Evolutionary conservation across 345 rosid species (phyloP).

Genomic region (Rhodomyrtus tomentosa): DNA sequence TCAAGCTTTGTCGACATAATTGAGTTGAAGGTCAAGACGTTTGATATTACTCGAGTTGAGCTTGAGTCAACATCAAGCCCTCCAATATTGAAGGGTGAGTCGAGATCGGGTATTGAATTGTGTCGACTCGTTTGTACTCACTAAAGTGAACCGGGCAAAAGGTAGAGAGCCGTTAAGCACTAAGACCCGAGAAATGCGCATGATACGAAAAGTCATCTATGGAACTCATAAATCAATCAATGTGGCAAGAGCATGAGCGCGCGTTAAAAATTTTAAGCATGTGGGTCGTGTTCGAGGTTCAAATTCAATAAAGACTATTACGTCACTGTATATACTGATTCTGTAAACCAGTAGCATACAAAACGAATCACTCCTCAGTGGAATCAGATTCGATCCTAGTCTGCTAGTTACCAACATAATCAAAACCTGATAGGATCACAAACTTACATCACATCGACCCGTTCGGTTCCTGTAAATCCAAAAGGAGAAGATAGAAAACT

Average conservation of each 20-base stretch:
- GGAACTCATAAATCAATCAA: neutral
- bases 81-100: neutral
- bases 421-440: neutral
- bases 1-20: neutral
- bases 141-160: neutral
- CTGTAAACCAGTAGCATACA: neutral
- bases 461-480: neutral
- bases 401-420: neutral
- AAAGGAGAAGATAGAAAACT: neutral
- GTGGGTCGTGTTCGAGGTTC: neutral
- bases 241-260: neutral
- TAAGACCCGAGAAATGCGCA: neutral
- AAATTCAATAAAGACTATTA: neutral
- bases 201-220: neutral
- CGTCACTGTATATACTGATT: neutral
- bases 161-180: neutral
- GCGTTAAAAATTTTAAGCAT: neutral
- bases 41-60: neutral
- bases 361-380: neutral
- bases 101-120: neutral
- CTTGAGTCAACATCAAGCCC: neutral
- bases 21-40: neutral
- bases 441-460: neutral
- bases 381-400: neutral
- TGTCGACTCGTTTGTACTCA: neutral